phyloP scores from a whole-genome alignment of 2,329 filamentous ascomycete species.

The Aureobasidium sp. region DNA sequence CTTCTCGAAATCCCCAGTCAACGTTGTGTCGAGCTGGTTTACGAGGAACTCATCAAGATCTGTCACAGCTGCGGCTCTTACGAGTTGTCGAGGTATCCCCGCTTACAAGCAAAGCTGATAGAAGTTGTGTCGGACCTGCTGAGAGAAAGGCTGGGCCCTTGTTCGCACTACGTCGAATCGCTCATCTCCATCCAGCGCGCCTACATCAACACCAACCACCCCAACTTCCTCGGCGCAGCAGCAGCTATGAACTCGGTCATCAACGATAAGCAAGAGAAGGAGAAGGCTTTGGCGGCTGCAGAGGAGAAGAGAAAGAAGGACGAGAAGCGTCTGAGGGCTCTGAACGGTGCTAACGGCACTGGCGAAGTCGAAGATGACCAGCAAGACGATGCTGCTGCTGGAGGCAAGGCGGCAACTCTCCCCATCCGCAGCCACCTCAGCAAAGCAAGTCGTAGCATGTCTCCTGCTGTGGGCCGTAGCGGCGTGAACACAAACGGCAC shows the following conservation, averaged over 20 bases:
- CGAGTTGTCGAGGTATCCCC: constrained; percentile 83
- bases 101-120: constrained; percentile 92
- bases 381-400: constrained; percentile 38
- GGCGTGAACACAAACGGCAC: constrained; percentile 48
- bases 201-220: constrained; percentile 99
- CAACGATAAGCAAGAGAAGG: constrained; percentile 86
- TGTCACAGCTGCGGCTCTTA: constrained; percentile 97
- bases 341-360: constrained; percentile 67
- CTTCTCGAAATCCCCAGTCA: constrained; percentile 90
- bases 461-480: constrained; percentile 61
- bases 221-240: constrained; percentile 93
- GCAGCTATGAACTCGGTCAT: constrained; percentile 98
- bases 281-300: constrained; percentile 70
- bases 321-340: constrained; percentile 72
- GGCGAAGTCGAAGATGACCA: constrained; percentile 62
- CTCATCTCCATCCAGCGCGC: constrained; percentile 95
- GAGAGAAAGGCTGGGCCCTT: constrained; percentile 82
- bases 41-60: constrained; percentile 98
- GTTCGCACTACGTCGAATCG: constrained; percentile 87
- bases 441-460: constrained; percentile 69
- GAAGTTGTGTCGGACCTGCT: constrained; percentile 96
- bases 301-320: constrained; percentile 85
- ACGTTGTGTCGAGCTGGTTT: constrained; percentile 93
- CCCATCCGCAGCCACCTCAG: constrained; percentile 54
- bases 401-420: constrained; percentile 46